Base-by-base conservation (phyloP, 768 basidiomycete species). In the Phanerochaete sordida region DNA sequence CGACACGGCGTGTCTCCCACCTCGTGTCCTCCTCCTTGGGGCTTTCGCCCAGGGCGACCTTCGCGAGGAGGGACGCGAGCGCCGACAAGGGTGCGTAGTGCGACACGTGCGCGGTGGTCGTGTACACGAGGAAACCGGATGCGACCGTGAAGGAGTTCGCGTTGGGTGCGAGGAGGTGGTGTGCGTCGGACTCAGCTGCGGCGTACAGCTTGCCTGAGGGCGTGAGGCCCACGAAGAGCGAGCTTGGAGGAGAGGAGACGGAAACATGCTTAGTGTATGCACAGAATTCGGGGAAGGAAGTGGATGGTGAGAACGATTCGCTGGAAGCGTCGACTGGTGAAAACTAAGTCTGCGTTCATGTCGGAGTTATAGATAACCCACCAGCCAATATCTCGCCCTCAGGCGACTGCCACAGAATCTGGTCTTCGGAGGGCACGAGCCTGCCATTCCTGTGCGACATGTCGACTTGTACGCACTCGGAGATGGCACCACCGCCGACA, bases 111-210 rank as follows among this genome's bases (percentile, higher is more conserved):
- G 89, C 75, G 7, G 84, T 85, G 0, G 93, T 92, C 0, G 91
- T 93, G 74, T 85, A 96, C 57, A 95, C 87, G 31, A 96, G 75
- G 69, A 91, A 95, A 21, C 84, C 83, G 0, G 90, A 84, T 0
- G 88, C 80, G 15, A 88, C 60, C 19, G 83, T 81, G 72, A 93
- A 92, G 0, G 95, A 96, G 15, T 86, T 91, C 21, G 72, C 82
- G 58, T 82, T 87, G 2, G 74, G 70, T 1, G 84, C 79, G 3
- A 91, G 68, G 0, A 74, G 68, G 13, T 57, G 68, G 9, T 7
- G 64, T 65, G 50, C 68, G 69, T 13, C 70, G 65, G 26, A 66
- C 28, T 66, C 71, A 9, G 71, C 64, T 4, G 81, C 73, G 24
- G 81, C 76, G 66, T 84, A 83, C 0, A 96, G 74, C 68, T 88